These are phyloP conservation scores for Mycena sp. DNA, from an alignment of 1,284 basidiomycete species.

Conservation along the genomic window DNA sequence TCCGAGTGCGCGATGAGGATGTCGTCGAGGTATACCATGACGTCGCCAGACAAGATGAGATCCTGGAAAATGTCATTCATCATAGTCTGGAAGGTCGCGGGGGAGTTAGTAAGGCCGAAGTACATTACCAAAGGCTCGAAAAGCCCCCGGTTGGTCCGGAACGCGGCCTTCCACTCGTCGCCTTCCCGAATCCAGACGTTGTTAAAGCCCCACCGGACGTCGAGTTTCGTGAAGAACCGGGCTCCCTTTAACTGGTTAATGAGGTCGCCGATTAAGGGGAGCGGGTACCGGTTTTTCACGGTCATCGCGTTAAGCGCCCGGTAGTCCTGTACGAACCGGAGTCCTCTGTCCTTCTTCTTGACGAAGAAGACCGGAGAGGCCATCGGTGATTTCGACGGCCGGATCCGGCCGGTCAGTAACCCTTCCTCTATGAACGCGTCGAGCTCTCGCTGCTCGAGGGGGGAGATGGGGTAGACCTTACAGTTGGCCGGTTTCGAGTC, in stretches of 20 bases:
- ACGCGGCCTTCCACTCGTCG: constrained; percentile 27
- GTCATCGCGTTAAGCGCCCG: constrained; percentile 44
- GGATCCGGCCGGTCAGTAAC: constrained; percentile 39
- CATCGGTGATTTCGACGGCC: constrained; percentile 43
- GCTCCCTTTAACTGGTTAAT: constrained; percentile 37
- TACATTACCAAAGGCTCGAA: constrained; percentile 37
- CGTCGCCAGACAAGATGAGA: constrained; percentile 3
- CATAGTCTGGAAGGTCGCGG: constrained; percentile 31
- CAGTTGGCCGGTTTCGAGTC: constrained; percentile 9
- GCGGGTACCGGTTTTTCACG: constrained; percentile 45
- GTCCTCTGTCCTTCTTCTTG: constrained; percentile 50
- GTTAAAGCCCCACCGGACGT: constrained; percentile 45
- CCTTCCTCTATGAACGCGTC: constrained; percentile 45
- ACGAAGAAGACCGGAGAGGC: constrained; percentile 51
- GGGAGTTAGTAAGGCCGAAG: constrained; percentile 40
- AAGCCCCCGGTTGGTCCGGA: constrained; percentile 30
- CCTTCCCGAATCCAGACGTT: constrained; percentile 41
- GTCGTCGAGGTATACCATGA: constrained; percentile 30
- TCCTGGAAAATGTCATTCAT: constrained; percentile 7
- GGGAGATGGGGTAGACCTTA: constrained; percentile 13
- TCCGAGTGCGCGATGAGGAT: constrained; percentile 28
- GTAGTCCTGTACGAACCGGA: constrained; percentile 4
- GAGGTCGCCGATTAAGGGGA: constrained; percentile 24
- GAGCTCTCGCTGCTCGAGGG: constrained; percentile 36
- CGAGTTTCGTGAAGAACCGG: constrained; percentile 47